Percentiles rank a stretch among this genome's conserved stretches.
These are phyloP conservation scores for Saturnispora ahearnii DNA, from an alignment of 805 yeast species.

Conservation along the genomic window DNA sequence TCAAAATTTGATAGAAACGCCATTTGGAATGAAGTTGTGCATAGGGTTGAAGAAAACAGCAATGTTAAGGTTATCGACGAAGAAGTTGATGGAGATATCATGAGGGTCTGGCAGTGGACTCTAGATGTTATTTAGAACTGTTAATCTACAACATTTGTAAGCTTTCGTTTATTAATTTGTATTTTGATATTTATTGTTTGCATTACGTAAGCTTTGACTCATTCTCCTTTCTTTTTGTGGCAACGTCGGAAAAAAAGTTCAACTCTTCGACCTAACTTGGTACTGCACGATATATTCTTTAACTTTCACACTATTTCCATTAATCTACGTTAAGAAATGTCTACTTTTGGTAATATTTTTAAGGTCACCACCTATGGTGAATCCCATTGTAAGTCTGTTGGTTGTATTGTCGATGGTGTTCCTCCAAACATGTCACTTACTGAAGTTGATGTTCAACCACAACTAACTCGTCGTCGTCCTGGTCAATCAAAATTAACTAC, in stretches of 20 bases:
- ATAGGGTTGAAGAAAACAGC: conserved; percentile 52
- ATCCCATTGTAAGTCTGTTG: conserved; percentile 94
- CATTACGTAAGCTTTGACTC: conserved; percentile 2
- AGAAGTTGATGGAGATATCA: conserved; percentile 81
- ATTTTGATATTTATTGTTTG: background rate
- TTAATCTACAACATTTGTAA: too few species aligned
- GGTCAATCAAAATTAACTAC: conserved; percentile 91
- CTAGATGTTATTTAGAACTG: conserved; percentile 27
- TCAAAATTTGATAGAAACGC: conserved; percentile 33
- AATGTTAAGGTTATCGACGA: conserved; percentile 52
- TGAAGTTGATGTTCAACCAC: conserved; percentile 90
- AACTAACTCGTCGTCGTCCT: conserved; percentile 92
- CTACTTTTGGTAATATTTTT: conserved; percentile 58
- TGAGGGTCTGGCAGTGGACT: conserved; percentile 85
- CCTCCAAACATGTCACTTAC: conserved; percentile 88
- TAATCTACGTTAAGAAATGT: conserved; percentile 35
- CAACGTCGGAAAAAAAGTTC: background rate
- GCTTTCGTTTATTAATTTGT: background rate
- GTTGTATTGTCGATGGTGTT: conserved; percentile 96
- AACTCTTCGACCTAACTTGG: background rate
- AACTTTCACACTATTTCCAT: too few species aligned
- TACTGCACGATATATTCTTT: too few species aligned
- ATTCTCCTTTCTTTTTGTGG: background rate
- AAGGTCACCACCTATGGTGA: conserved; percentile 95
- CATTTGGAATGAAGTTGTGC: conserved; percentile 52